Conservation (phyloP, 345 rosid species). For the Lepidium sativum region DNA sequence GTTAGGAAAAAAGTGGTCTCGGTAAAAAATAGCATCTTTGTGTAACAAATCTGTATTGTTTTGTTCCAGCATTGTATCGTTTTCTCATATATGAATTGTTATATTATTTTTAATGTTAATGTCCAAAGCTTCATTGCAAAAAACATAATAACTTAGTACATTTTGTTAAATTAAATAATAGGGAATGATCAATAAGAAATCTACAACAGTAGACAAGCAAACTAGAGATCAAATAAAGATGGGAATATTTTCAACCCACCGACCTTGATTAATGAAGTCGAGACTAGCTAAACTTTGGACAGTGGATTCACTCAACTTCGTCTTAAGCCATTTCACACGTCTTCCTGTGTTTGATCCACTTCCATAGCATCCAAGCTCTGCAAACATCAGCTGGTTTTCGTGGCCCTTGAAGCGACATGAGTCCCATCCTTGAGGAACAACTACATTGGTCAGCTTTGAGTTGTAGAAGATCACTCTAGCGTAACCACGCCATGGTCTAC, state of each 20-base stretch:
- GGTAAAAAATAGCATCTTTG: too few species aligned
- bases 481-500: slow-evolving; percentile 49
- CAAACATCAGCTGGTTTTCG: slow-evolving; percentile 21
- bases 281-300: slow-evolving; percentile 24
- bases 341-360: slow-evolving; percentile 27
- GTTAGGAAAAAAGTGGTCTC: too few species aligned
- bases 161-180: background rate
- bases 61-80: too few species aligned
- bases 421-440: slow-evolving; percentile 45
- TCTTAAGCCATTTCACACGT: slow-evolving; percentile 43
- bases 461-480: slow-evolving; percentile 39
- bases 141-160: background rate
- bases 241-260: slow-evolving; percentile 48
- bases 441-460: slow-evolving; percentile 17
- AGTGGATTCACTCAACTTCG: background rate
- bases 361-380: slow-evolving; percentile 35
- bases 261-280: slow-evolving; percentile 35
- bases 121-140: background rate
- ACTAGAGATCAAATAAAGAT: background rate
- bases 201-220: background rate
- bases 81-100: background rate
- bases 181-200: background rate
- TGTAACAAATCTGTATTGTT: too few species aligned
- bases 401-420: slow-evolving; percentile 31
- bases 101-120: background rate